Conservation (phyloP, 306 rosid species). For the Castanea sativa region DNA sequence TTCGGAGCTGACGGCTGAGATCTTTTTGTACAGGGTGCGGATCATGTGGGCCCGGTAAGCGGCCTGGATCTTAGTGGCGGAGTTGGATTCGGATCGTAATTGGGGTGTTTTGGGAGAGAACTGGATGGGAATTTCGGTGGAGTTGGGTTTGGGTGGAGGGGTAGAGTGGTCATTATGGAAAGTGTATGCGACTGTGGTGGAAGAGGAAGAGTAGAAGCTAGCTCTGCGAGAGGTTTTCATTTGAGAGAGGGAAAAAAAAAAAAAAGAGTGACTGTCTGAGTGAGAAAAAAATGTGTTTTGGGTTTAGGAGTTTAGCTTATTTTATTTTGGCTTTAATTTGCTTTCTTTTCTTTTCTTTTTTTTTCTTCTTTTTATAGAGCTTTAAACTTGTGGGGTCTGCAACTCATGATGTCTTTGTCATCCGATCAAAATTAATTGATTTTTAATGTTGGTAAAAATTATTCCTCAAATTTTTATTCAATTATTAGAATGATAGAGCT, state of each 20-base stretch:
- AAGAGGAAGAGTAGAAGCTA: conserved; percentile 26
- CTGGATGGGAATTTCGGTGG: conserved; percentile 38
- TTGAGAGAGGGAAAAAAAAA: background rate
- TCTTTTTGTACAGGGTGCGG: conserved; percentile 58
- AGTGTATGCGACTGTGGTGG: conserved; percentile 46
- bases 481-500: too few relatives aligned
- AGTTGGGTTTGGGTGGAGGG: conserved; percentile 33
- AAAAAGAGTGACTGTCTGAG: background rate
- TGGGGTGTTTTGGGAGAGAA: conserved; percentile 23
- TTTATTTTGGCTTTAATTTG: too few relatives aligned
- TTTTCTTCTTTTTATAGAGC: too few relatives aligned
- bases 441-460: too few relatives aligned
- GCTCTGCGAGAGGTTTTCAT: conserved; percentile 44
- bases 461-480: too few relatives aligned
- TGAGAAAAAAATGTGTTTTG: background rate
- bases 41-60: conserved; percentile 64
- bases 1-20: conserved; percentile 54
- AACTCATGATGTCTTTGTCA: too few relatives aligned
- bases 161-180: conserved; percentile 47
- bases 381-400: too few relatives aligned
- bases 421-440: too few relatives aligned
- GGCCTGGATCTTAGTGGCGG: conserved; percentile 73
- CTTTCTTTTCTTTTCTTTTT: too few relatives aligned
- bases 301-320: too few relatives aligned
- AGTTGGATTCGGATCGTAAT: conserved; percentile 25